phyloP scores from a whole-genome alignment of 495 filamentous ascomycete genomes.

The Penicillium coffeae region DNA sequence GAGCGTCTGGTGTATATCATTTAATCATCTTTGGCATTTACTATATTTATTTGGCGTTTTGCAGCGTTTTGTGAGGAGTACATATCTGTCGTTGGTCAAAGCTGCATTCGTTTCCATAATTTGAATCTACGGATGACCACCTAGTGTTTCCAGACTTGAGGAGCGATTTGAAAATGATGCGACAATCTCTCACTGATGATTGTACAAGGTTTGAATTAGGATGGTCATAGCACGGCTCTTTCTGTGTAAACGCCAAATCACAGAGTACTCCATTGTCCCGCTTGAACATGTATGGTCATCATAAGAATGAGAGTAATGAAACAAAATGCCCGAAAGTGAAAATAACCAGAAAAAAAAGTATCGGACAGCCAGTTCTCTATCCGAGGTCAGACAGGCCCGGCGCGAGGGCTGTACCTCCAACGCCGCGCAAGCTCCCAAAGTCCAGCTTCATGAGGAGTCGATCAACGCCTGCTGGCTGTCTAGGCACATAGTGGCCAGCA shows the following conservation, averaged over 20 bases:
- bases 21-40: background rate
- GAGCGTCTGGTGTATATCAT: conserved; percentile 31
- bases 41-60: background rate
- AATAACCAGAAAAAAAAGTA: background rate
- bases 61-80: background rate
- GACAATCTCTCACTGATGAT: too few species aligned
- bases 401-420: conserved; percentile 4
- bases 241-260: background rate
- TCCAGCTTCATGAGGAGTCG: conserved; percentile 83
- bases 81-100: background rate
- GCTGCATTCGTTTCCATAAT: too few species aligned
- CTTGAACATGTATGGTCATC: background rate
- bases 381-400: conserved; percentile 8
- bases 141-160: too few species aligned
- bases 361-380: background rate
- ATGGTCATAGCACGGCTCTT: background rate
- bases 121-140: too few species aligned
- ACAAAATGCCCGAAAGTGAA: background rate
- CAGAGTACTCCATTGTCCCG: background rate
- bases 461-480: conserved; percentile 69
- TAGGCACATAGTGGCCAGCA: conserved; percentile 50
- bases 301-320: background rate
- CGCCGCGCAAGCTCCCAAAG: conserved; percentile 50
- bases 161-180: too few species aligned
- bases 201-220: too few species aligned